Evolutionary conservation across 345 rosid species (phyloP), one percentile per base, ranked within the genome.

Genomic region (Eutrema heterophyllum): DNA sequence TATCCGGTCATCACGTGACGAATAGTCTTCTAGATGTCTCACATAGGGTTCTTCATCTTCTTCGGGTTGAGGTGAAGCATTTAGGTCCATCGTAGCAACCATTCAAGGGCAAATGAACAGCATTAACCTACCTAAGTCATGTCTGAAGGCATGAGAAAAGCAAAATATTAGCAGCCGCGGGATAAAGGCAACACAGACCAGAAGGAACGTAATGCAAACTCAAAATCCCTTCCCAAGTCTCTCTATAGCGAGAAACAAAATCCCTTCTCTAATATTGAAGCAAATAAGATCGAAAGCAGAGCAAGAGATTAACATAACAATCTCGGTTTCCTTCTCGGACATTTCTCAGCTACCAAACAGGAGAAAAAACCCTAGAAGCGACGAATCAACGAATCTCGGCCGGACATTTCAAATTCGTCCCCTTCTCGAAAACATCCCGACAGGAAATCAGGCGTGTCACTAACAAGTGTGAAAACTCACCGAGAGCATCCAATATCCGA

Each of bases 1-100:
- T 7, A 50, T 45, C 27, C 85, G 89, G 32, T 87, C 97, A 72
- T 82, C 86, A 3, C 81, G 83, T 2, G 82, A 76, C 0, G 74
- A 66, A 64, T 70, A 85, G 38, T 85, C 81, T 63, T 81, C 88
- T 36, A 74, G 38, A 68, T 59, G 87, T 36, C 84, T 55, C 29
- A 81, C 90, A 40, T 76, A 86, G 15, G 70, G 81, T 55, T 88
- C 97, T 7, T 90, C 97, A 9, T 88, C 92, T 32, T 87, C 94
- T 74, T 90, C 97, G 26, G 97, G 97, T 68, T 84, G 71, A 2
- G 96, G 88, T 6, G 86, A 83, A 71, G 79, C 94, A 84, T 90
- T 90, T 40, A 90, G 67, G 77, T 90, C 97, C 97, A 90, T 88
- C 54, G 86, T 80, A 73, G 86, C 86, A 80, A 82, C 83, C 90